A percentile compares a stretch with the other conserved stretches of the same genome.
phyloP scores from a whole-genome alignment of 495 filamentous ascomycete genomes.

The Aspergillus bridgeri region DNA sequence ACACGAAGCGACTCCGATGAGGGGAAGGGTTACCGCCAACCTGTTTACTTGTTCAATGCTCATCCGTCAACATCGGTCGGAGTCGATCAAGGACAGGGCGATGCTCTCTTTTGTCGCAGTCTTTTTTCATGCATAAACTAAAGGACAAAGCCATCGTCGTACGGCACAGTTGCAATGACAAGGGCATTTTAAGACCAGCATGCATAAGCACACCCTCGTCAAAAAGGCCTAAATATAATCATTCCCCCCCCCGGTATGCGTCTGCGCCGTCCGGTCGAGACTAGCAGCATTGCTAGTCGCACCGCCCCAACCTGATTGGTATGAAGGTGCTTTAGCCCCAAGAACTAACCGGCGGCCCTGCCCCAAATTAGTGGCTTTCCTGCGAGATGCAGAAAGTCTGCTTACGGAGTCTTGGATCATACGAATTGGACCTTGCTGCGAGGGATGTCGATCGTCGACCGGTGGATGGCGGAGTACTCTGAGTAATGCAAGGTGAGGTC shows the following conservation, averaged over 20 bases:
- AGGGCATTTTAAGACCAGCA: background rate
- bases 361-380: background rate
- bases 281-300: background rate
- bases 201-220: background rate
- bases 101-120: background rate
- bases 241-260: background rate
- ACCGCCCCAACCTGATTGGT: background rate
- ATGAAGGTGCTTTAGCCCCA: background rate
- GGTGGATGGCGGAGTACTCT: background rate
- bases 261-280: background rate
- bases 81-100: too few relatives aligned
- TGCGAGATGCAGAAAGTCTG: background rate
- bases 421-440: background rate
- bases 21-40: background rate
- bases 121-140: background rate
- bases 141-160: background rate
- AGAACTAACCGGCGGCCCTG: background rate
- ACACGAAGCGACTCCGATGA: background rate
- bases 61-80: background rate
- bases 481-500: background rate
- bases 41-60: background rate
- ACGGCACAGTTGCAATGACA: background rate
- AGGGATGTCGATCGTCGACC: slow-evolving; percentile 4
- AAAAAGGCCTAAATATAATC: background rate
- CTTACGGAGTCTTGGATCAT: background rate